Base-by-base conservation (phyloP, 306 rosid genomes). In the Cicer arietinum region DNA sequence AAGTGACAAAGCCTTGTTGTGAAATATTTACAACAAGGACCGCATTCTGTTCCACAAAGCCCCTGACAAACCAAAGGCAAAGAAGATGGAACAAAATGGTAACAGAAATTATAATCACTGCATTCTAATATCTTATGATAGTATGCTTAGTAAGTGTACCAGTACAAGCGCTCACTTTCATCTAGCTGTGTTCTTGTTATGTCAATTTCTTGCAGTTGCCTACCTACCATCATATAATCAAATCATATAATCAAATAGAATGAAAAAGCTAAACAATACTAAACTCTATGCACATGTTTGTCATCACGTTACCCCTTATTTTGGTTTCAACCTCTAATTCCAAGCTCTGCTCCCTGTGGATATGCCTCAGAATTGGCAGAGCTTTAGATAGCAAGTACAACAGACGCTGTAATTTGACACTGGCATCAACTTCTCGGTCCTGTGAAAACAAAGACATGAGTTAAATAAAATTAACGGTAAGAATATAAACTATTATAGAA, bases 351-450 rank as follows among this genome's bases (percentile, higher is more conserved):
- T 88, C 88, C 77, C 45, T 69, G 71, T 85, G 77, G 79, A 88
- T 70, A 81, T 86, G 86, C 91, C 84, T 88, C 47, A 88, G 86
- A 67, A 90, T 75, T 17, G 96, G 93, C 62, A 90, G 67, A 60
- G 89, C 79, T 52, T 88, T 83, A 67, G 80, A 70, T 16, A 90
- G 79, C 79, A 90, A 72, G 85, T 79, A 87, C 48, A 43, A 52
- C 57, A 87, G 83, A 65, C 82, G 76, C 73, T 85, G 76, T 65
- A 89, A 74, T 83, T 82, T 90, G 77, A 69, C 75, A 60, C 69
- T 41, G 17, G 45, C 69, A 52, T 84, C 84, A 53, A 83, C 70
- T 52, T 71, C 45, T 46, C 42, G 74, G 72, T 77, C 44, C 96
- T 89, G 83, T 66, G 70, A 67, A 57, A 53, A 56, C 61, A 57